phyloP scores from a whole-genome alignment of 257 asterid genomes.

The Salvia splendens region DNA sequence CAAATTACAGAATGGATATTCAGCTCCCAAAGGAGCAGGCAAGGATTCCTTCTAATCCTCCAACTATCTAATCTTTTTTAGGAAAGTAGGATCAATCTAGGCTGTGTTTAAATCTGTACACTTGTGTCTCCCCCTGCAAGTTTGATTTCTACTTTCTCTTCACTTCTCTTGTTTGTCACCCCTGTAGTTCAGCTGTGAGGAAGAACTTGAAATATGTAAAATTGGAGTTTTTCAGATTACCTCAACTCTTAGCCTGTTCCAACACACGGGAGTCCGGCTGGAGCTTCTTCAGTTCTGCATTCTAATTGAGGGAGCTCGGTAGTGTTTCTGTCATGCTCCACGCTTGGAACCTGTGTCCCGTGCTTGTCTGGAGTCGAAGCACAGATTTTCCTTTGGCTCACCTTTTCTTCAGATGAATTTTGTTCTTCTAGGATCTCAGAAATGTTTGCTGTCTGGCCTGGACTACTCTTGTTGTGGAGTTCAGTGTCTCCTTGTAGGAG shows the following conservation, averaged over 20 bases:
- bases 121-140: constrained; percentile 29
- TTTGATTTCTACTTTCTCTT: constrained; percentile 29
- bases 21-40: constrained; percentile 20
- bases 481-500: constrained; percentile 60
- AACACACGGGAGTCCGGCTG: constrained; percentile 35
- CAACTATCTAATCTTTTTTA: constrained; percentile 31
- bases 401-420: constrained; percentile 27
- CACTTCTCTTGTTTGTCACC: background rate
- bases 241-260: constrained; percentile 38
- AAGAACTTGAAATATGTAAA: constrained; percentile 31
- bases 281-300: constrained; percentile 20
- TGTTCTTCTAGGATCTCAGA: constrained; percentile 11
- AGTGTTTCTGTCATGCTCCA: background rate
- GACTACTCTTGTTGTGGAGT: constrained; percentile 26
- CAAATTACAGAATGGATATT: constrained; percentile 41
- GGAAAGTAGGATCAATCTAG: constrained; percentile 33
- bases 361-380: background rate
- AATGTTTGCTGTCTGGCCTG: constrained; percentile 36
- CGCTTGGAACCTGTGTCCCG: constrained; percentile 11
- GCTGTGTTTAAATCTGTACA: constrained; percentile 57
- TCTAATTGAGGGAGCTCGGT: constrained; percentile 2
- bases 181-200: constrained; percentile 26
- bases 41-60: constrained; percentile 40
- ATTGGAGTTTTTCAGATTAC: constrained; percentile 13
- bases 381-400: background rate